Evolutionary conservation across 129 eudicot species (phyloP).

Genomic region (Erigeron canadensis): DNA sequence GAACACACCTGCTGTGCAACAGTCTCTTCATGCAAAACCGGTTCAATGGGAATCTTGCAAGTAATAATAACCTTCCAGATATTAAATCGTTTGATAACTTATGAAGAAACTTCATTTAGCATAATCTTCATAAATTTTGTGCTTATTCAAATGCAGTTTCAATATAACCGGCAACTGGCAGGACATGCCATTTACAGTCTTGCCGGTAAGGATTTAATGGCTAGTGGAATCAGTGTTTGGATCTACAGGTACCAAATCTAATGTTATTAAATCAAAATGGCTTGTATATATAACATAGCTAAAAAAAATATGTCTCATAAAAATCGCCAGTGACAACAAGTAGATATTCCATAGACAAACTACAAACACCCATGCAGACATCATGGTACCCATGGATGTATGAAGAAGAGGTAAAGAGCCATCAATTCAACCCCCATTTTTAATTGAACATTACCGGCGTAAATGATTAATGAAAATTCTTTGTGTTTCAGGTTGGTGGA

Average conservation of each 20-base stretch:
- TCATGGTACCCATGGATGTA: conserved; percentile 50
- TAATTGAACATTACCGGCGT: not conserved
- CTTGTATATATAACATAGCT: not conserved
- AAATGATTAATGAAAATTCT: not conserved
- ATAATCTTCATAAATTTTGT: not conserved
- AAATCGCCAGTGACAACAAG: conserved; percentile 44
- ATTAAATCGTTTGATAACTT: not conserved
- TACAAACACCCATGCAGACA: conserved; percentile 35
- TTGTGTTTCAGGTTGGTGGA: conserved; percentile 47
- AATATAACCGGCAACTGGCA: conserved; percentile 22
- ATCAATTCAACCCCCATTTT: not conserved
- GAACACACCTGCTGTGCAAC: conserved; percentile 61
- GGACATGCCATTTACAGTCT: conserved; percentile 48
- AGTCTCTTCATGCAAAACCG: conserved; percentile 57
- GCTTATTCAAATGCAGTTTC: conserved; percentile 13
- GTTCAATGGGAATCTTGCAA: conserved; percentile 57
- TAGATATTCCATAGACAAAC: conserved; percentile 36
- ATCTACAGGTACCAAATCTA: conserved; percentile 45
- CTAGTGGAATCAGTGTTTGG: conserved; percentile 62
- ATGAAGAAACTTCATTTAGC: not conserved
- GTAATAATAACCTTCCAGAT: conserved; percentile 30
- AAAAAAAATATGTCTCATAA: not conserved
- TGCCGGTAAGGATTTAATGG: conserved; percentile 53
- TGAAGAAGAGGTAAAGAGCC: conserved; percentile 41
- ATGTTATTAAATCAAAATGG: not conserved